A percentile compares a stretch with the other conserved stretches of the same genome.
Evolutionary conservation across 148 eudicot species (phyloP).

Genomic region (Cornus florida): DNA sequence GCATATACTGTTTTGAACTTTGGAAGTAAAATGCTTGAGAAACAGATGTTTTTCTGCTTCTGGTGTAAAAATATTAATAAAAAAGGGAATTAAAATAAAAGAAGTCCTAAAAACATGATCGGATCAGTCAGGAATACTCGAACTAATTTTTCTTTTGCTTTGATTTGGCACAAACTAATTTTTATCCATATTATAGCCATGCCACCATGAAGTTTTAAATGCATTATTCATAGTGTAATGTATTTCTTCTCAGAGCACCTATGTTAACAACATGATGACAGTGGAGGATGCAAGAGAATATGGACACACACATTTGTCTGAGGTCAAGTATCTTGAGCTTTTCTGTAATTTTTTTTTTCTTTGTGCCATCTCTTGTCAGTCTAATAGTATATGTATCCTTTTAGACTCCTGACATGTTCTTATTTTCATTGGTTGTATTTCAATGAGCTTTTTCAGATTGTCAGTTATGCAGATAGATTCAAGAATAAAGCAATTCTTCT

Average conservation of each 20-base stretch:
- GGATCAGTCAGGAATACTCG: too few relatives aligned
- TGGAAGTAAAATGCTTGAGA: too few relatives aligned
- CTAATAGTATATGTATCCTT: neutral
- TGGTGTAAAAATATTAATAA: too few relatives aligned
- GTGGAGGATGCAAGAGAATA: conserved; percentile 85
- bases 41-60: too few relatives aligned
- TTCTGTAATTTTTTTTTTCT: neutral
- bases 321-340: conserved; percentile 41
- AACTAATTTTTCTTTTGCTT: neutral
- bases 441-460: conserved; percentile 44
- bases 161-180: neutral
- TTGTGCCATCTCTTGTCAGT: neutral
- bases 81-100: too few relatives aligned
- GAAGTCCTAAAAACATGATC: too few relatives aligned
- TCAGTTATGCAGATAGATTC: conserved; percentile 55
- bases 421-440: neutral
- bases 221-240: conserved; percentile 8
- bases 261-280: conserved; percentile 48
- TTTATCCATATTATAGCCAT: neutral
- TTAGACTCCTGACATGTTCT: conserved; percentile 3
- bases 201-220: neutral
- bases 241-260: conserved; percentile 61
- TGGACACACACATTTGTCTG: conserved; percentile 89
- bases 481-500: conserved; percentile 92
- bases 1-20: too few relatives aligned